Evolutionary conservation across 2,329 filamentous ascomycete species (phyloP).

Genomic region (Biscogniauxia mediterranea): DNA sequence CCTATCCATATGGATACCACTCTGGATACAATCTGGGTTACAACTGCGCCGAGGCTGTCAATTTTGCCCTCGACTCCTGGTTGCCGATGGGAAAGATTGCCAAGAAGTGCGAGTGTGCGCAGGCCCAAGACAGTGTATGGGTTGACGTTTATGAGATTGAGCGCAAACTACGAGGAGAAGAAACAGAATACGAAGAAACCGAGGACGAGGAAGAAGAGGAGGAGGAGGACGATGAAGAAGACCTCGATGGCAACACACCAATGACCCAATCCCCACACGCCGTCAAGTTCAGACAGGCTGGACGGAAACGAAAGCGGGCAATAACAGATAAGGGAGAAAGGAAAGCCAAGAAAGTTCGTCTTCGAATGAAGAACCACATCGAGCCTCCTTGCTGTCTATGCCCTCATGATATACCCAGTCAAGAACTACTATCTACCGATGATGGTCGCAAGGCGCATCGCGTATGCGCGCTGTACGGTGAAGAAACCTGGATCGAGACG

Average conservation of each 20-base stretch:
- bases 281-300: constrained; percentile 59
- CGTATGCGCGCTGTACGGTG: constrained; percentile 85
- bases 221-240: constrained; percentile 61
- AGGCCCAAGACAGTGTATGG: constrained; percentile 97
- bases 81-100: constrained; percentile 91
- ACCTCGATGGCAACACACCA: constrained; percentile 59
- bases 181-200: constrained; percentile 78
- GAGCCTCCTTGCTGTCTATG: constrained; percentile 88
- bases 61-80: constrained; percentile 95
- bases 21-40: constrained; percentile 98
- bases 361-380: constrained; percentile 67
- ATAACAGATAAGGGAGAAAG: constrained; percentile 44
- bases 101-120: constrained; percentile 93
- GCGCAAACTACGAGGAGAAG: constrained; percentile 86
- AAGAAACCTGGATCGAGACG: constrained; percentile 82
- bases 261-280: constrained; percentile 76
- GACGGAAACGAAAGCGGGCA: constrained; percentile 67
- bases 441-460: constrained; percentile 85
- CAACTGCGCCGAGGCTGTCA: constrained; percentile 98
- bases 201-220: constrained; percentile 69
- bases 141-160: constrained; percentile 96
- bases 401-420: constrained; percentile 81
- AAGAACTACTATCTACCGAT: constrained; percentile 82
- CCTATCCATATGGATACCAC: constrained; percentile 97
- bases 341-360: constrained; percentile 73